A percentile compares a stretch with the other conserved stretches of the same genome.
Conservation (phyloP, 139 green algal genomes). For the Haematococcus sp. region DNA sequence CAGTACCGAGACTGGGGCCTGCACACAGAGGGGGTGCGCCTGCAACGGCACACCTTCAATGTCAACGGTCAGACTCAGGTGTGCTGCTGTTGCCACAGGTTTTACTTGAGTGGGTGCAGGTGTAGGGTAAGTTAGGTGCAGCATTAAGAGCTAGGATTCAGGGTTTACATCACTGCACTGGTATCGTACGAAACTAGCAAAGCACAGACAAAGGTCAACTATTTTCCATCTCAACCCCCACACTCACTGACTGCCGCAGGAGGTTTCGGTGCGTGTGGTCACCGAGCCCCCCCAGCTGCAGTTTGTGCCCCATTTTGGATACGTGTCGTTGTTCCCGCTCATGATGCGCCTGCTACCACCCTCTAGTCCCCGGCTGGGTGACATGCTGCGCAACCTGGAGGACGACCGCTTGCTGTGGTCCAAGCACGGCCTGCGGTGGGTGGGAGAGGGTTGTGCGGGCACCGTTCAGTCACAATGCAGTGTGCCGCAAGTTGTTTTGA, state of each 20-base stretch:
- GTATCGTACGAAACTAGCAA: no score
- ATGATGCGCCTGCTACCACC: conserved; percentile 79
- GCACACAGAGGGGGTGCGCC: conserved; percentile 79
- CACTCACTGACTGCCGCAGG: no score
- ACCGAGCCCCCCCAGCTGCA: conserved; percentile 34
- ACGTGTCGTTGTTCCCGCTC: conserved; percentile 91
- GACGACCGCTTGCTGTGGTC: conserved; percentile 73
- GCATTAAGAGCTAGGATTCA: no score
- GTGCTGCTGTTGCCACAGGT: no score
- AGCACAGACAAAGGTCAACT: no score
- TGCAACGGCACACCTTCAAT: conserved; percentile 4
- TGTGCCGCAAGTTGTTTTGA: not conserved
- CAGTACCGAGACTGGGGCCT: conserved; percentile 85
- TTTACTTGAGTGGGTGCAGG: not conserved
- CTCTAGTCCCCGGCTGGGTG: conserved; percentile 44
- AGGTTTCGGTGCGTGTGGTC: conserved; percentile 22
- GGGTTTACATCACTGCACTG: no score
- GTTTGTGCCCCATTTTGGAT: conserved; percentile 84
- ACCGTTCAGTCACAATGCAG: not conserved
- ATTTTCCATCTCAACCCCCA: no score
- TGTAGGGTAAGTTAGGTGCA: not conserved
- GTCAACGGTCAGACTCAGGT: not conserved
- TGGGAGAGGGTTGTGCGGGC: conserved; percentile 22
- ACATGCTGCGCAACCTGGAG: conserved; percentile 60
- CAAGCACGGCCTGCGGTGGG: conserved; percentile 67